Evolutionary conservation across 495 filamentous ascomycete genomes (phyloP).

Genomic region (Durotheca rogersii): DNA sequence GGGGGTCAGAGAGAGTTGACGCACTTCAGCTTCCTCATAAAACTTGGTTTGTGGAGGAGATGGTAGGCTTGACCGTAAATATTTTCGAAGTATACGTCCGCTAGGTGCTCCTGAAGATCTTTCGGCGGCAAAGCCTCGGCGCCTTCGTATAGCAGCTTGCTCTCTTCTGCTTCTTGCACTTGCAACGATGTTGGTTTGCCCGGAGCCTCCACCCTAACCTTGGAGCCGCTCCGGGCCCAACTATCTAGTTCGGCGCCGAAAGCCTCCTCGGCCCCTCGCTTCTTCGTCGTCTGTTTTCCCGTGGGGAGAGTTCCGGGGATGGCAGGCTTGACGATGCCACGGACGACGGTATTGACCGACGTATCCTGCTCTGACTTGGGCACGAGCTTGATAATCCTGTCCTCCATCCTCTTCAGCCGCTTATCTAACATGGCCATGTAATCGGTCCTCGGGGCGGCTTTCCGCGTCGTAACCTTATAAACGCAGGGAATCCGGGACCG

Average conservation of each 20-base stretch:
- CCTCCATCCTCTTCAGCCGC: conserved; percentile 90
- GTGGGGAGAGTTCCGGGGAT: conserved; percentile 60
- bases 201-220: conserved; percentile 47
- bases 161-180: conserved; percentile 68
- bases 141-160: conserved; percentile 73
- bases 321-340: conserved; percentile 75
- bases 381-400: conserved; percentile 93
- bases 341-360: conserved; percentile 39
- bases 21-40: conserved; percentile 79
- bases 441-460: conserved; percentile 93
- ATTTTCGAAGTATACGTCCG: conserved; percentile 94
- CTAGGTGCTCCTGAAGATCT: conserved; percentile 90
- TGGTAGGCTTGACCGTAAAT: conserved; percentile 95
- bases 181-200: conserved; percentile 59
- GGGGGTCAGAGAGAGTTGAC: conserved; percentile 26
- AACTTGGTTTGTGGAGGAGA: conserved; percentile 95
- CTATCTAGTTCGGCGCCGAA: conserved; percentile 80
- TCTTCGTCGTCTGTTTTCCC: conserved; percentile 61
- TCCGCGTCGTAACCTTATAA: conserved; percentile 96
- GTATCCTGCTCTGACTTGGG: conserved; percentile 76
- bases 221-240: conserved; percentile 65
- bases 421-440: conserved; percentile 99
- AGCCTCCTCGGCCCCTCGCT: conserved; percentile 83
- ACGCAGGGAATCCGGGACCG: conserved; percentile 93
- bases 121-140: conserved; percentile 79